Percentiles rank a stretch among this genome's conserved stretches.
These are phyloP conservation scores for Phytomonas francai DNA, from an alignment of 208 protist genomes.

Conservation along the genomic window DNA sequence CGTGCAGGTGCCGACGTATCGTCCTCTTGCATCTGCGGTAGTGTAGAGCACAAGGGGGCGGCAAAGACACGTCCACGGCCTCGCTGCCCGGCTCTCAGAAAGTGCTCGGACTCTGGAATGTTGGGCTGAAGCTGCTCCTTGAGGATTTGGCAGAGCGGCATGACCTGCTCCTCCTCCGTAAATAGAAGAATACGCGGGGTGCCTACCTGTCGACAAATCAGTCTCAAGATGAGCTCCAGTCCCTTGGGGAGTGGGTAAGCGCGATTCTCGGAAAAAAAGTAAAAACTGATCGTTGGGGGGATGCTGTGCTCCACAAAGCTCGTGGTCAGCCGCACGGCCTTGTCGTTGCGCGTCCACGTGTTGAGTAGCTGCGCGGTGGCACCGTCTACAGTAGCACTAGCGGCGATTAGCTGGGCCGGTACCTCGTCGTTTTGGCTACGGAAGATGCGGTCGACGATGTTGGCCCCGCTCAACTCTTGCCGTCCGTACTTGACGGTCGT, in stretches of 20 bases:
- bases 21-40: background rate
- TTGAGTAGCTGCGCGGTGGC: constrained; percentile 79
- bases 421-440: constrained; percentile 68
- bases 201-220: constrained; percentile 60
- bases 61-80: background rate
- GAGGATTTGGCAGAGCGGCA: background rate
- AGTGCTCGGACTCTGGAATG: background rate
- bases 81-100: background rate
- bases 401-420: constrained; percentile 78
- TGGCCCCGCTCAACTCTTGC: constrained; percentile 42
- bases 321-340: constrained; percentile 79
- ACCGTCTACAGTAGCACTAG: constrained; percentile 80
- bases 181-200: constrained; percentile 76
- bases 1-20: background rate
- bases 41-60: background rate
- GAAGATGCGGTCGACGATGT: constrained; percentile 77
- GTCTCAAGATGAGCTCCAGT: constrained; percentile 45
- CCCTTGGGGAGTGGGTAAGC: constrained; percentile 28
- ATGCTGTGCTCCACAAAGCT: constrained; percentile 86
- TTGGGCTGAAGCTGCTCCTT: background rate
- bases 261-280: constrained; percentile 50
- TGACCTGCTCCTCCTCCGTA: constrained; percentile 18
- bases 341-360: constrained; percentile 84
- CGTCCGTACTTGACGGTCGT: constrained; percentile 12
- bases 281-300: constrained; percentile 69